Conservation (phyloP, 1,139 yeast species). For the Magnusiomyces fungicola region DNA sequence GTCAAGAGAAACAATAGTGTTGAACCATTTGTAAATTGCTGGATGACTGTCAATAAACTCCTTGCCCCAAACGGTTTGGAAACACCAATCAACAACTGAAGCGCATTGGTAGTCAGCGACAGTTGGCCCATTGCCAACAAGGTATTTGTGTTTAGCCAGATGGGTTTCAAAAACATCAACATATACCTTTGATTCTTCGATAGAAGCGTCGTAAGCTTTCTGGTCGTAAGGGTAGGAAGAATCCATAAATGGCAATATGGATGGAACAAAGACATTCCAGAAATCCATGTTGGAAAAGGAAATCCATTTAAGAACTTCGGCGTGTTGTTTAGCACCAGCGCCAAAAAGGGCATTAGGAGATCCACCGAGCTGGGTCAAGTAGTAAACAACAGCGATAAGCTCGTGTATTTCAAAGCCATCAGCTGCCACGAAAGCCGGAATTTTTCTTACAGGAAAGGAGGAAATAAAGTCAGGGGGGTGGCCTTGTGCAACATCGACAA, state of each 20-base stretch:
- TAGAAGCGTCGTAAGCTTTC: conserved; percentile 57
- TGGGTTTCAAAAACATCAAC: conserved; percentile 25
- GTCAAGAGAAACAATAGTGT: conserved; percentile 55
- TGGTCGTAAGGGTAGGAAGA: conserved; percentile 68
- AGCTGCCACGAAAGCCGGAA: conserved; percentile 74
- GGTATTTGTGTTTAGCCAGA: conserved; percentile 67
- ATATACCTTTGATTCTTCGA: conserved; percentile 37
- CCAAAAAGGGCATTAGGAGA: conserved; percentile 46
- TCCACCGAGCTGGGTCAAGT: conserved; percentile 23
- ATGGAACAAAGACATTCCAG: conserved; percentile 38
- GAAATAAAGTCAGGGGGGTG: conserved; percentile 37
- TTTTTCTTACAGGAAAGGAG: conserved; percentile 62
- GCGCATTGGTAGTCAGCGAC: conserved; percentile 76
- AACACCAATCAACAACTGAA: conserved; percentile 54
- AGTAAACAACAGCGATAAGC: conserved; percentile 59
- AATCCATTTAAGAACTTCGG: conserved; percentile 69
- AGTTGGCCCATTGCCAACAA: conserved; percentile 85
- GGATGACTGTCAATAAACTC: conserved; percentile 78
- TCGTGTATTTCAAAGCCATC: conserved; percentile 77
- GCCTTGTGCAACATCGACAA: no score
- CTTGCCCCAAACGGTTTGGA: conserved; percentile 58
- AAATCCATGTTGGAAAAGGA: conserved; percentile 75
- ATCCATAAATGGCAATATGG: conserved; percentile 43
- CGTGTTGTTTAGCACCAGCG: conserved; percentile 56
- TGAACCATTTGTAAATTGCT: conserved; percentile 76